Percentiles rank a stretch among this genome's conserved stretches.
Conservation (phyloP, 768 basidiomycete species). For the Cubamyces sp. region DNA sequence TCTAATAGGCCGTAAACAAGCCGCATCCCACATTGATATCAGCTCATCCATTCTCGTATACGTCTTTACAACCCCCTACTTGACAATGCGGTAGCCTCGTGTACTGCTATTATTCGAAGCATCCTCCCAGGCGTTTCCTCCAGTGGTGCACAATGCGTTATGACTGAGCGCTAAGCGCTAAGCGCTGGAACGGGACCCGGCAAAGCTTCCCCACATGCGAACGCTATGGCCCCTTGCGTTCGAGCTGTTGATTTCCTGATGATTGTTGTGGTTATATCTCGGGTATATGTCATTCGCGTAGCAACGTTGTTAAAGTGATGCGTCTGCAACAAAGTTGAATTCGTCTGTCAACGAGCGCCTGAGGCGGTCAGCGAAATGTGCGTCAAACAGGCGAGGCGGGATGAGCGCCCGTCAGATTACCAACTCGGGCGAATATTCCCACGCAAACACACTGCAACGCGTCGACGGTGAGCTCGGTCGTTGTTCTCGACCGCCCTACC, state of each 20-base stretch:
- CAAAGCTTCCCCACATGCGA: neutral
- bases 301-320: neutral
- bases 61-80: no score
- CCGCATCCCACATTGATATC: no score
- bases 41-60: no score
- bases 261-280: neutral
- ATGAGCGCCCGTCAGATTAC: conserved; percentile 6
- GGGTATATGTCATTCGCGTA: neutral
- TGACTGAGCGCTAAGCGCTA: no score
- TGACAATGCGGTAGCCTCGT: no score
- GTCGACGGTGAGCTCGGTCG: conserved; percentile 31
- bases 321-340: neutral
- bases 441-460: conserved; percentile 35
- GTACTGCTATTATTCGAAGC: no score
- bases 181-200: neutral
- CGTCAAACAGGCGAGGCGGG: neutral
- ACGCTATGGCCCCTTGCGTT: neutral
- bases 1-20: no score
- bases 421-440: conserved; percentile 23
- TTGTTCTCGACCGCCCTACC: conserved; percentile 32
- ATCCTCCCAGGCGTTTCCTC: no score
- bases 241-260: neutral
- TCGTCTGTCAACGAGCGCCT: neutral
- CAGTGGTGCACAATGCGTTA: no score
- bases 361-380: no score